phyloP scores from a whole-genome alignment of 768 basidiomycete genomes.

The Macrolepiota albuminosa region DNA sequence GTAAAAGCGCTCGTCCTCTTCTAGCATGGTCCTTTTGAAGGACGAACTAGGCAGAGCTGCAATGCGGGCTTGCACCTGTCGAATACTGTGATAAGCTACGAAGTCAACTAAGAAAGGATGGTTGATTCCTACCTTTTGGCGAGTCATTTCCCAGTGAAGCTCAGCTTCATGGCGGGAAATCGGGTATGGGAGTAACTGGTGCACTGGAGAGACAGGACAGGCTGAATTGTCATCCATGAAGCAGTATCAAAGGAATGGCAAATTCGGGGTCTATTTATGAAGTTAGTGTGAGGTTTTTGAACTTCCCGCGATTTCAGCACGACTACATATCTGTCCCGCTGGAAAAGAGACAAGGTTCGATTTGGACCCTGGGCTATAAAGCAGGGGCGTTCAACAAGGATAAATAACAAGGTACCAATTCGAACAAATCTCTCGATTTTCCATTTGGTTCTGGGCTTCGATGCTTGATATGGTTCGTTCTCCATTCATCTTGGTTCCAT shows the following conservation, averaged over 20 bases:
- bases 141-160: constrained; percentile 7
- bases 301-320: constrained; percentile 5
- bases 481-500: constrained; percentile 1
- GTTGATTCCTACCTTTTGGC: constrained; percentile 5
- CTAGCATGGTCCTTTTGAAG: constrained; percentile 14
- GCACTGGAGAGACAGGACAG: background rate
- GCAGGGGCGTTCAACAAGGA: background rate
- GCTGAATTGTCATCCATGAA: background rate
- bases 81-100: background rate
- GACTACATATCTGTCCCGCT: background rate
- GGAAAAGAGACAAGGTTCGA: constrained; percentile 11
- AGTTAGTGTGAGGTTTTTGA: background rate
- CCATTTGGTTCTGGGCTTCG: constrained; percentile 1
- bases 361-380: constrained; percentile 2
- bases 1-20: background rate
- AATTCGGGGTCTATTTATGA: background rate
- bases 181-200: background rate
- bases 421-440: constrained; percentile 5
- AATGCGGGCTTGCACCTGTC: constrained; percentile 2
- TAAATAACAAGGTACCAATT: constrained; percentile 2
- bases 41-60: constrained; percentile 1
- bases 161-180: constrained; percentile 11
- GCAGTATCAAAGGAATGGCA: background rate
- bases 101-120: background rate
- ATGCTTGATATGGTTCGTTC: constrained; percentile 9